Conservation (phyloP, 2,329 filamentous ascomycete genomes). For the Talaromyces sp. region DNA sequence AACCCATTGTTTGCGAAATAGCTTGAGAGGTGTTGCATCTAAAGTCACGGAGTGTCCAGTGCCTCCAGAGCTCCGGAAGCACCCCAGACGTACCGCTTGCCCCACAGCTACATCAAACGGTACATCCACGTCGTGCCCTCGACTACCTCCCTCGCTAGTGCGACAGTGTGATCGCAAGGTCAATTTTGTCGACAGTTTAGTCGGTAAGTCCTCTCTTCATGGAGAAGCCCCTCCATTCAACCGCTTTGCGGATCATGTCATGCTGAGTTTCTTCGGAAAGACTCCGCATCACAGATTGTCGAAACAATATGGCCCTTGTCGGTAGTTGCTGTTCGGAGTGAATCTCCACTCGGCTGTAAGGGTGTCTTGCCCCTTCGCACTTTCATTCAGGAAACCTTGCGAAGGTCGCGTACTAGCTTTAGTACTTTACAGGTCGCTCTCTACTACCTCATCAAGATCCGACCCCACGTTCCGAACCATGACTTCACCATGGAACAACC, state of each 20-base stretch:
- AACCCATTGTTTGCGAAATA: constrained; percentile 26
- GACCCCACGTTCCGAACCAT: constrained; percentile 75
- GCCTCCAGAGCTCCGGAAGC: constrained; percentile 41
- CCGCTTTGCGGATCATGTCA: constrained; percentile 12
- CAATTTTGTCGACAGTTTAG: constrained; percentile 93
- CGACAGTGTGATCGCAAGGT: constrained; percentile 89
- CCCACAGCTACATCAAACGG: constrained; percentile 50
- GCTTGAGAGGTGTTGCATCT: constrained; percentile 27
- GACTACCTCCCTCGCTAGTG: constrained; percentile 69
- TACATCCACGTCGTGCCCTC: constrained; percentile 49
- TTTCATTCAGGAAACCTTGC: constrained; percentile 96
- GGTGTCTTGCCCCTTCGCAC: constrained; percentile 84
- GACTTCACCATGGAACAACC: constrained; percentile 86
- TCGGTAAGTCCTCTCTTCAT: constrained; percentile 66
- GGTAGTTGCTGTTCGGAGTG: constrained; percentile 70
- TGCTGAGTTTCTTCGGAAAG: constrained; percentile 50
- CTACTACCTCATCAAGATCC: constrained; percentile 93
- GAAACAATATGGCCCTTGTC: constrained; percentile 96
- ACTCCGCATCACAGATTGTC: constrained; percentile 95
- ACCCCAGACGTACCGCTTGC: constrained; percentile 53
- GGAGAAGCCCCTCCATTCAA: constrained; percentile 31
- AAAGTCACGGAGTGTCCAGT: constrained; percentile 35
- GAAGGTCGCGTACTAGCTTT: constrained; percentile 92
- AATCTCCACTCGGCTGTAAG: constrained; percentile 61
- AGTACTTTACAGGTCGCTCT: constrained; percentile 94